Evolutionary conservation across 2,329 filamentous ascomycete species (phyloP), one percentile per base, ranked within the genome.

Genomic region (Cryphonectria carpinicola): DNA sequence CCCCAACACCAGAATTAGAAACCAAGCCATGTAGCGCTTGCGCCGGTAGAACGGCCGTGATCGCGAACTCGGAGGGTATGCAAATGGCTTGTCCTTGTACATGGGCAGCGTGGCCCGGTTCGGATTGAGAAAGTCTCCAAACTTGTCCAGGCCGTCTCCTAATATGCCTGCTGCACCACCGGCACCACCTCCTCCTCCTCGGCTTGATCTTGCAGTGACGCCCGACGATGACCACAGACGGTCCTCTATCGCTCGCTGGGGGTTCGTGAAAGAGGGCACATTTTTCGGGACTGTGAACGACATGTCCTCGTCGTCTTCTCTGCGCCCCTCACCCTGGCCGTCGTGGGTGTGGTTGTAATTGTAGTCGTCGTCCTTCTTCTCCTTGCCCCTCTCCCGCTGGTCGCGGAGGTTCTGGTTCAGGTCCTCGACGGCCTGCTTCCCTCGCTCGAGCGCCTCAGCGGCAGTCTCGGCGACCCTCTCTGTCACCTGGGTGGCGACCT

Each of bases 11-110:
- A 72, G 39, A 7, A 85, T 81, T 35, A 87, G 73, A 39, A 70
- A 69, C 60, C 87, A 78, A 1, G 81, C 84, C 32, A 90, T 74
- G 39, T 88, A 81, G 71, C 92, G 84, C 82, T 92, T 93, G 76
- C 88, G 87, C 79, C 87, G 87, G 83, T 89, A 90, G 75, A 88
- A 81, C 46, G 88, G 85, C 66, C 85, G 85, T 73, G 85, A 84
- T 76, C 88, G 87, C 75, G 87, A 85, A 72, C 88, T 88, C 46
- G 86, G 83, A 60, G 88, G 85, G 76, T 93, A 91, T 66, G 86
- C 87, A 79, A 93, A 96, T n/a, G 96, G 96, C 81, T 99, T 99
- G 83, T 99, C 96, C 82, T 99, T 99, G 84, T 99, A 99, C 92
- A 98, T 95, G 62, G 96, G 96, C 73, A 99, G 84, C 70, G 89